Percentiles rank a stretch among this genome's conserved stretches.
phyloP scores from a whole-genome alignment of 208 protist species.

The Acanthamoeba triangularis region DNA sequence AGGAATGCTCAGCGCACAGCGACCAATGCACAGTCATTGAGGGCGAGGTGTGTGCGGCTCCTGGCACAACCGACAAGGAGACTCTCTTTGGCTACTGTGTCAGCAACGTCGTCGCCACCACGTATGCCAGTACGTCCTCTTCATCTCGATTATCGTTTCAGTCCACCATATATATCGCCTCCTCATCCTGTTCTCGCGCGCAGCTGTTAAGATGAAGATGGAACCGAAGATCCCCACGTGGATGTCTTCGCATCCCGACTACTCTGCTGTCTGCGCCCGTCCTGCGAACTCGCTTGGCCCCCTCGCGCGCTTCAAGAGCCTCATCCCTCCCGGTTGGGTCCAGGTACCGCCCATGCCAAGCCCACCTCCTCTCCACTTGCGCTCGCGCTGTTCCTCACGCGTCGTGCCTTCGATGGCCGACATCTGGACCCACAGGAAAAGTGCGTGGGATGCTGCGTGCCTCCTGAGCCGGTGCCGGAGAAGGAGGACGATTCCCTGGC shows the following conservation, averaged over 20 bases:
- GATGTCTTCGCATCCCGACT: constrained; percentile 64
- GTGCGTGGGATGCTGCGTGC: constrained; percentile 43
- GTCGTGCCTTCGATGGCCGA: background rate
- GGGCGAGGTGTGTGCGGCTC: constrained; percentile 6
- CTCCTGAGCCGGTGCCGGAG: background rate
- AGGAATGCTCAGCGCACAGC: background rate
- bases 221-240: constrained; percentile 54
- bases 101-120: constrained; percentile 3
- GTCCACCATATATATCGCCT: background rate
- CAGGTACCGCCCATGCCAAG: background rate
- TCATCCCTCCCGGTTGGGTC: constrained; percentile 53
- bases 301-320: background rate
- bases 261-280: constrained; percentile 24
- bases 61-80: background rate
- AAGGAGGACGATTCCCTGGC: constrained; percentile 23
- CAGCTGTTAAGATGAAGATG: constrained; percentile 18
- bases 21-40: background rate
- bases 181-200: background rate
- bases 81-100: constrained; percentile 50
- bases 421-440: background rate
- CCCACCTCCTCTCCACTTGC: background rate
- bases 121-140: background rate
- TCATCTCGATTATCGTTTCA: background rate
- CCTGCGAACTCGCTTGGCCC: background rate
- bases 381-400: background rate